Percentiles rank a stretch among this genome's conserved stretches.
Evolutionary conservation across 768 basidiomycete species (phyloP).

Genomic region (Leccinum uliginosum): DNA sequence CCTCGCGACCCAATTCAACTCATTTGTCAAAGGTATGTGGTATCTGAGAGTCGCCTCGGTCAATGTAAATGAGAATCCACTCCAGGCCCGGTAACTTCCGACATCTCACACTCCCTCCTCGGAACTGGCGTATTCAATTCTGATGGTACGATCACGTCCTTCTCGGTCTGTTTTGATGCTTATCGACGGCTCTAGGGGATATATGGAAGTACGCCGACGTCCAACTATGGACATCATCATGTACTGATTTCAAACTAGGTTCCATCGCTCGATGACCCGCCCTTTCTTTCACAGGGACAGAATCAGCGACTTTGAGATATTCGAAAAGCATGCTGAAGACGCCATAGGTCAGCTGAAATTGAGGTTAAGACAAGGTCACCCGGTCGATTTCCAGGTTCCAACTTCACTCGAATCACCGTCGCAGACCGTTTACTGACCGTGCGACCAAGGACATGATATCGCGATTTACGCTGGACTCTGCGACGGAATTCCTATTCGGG

Average conservation of each 20-base stretch:
- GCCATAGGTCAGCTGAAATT: conserved; percentile 41
- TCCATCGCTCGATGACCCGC: conserved; percentile 56
- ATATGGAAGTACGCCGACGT: conserved; percentile 49
- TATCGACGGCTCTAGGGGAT: conserved; percentile 34
- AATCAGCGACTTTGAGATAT: conserved; percentile 52
- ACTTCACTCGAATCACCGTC: not conserved
- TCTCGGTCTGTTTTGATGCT: not conserved
- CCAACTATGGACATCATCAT: not conserved
- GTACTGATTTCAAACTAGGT: conserved; percentile 29
- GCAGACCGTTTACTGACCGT: not conserved
- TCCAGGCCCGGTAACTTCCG: conserved; percentile 15
- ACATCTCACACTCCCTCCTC: conserved; percentile 32
- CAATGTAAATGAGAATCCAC: conserved; percentile 18
- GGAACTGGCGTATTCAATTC: conserved; percentile 60
- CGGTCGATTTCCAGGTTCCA: conserved; percentile 55
- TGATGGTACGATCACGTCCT: conserved; percentile 35
- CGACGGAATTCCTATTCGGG: conserved; percentile 55
- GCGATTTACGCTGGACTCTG: conserved; percentile 58
- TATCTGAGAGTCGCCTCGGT: conserved; percentile 7
- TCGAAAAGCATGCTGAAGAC: conserved; percentile 46
- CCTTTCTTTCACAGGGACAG: conserved; percentile 57
- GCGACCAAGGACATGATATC: conserved; percentile 43
- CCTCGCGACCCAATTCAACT: conserved; percentile 42
- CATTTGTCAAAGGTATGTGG: conserved; percentile 37
- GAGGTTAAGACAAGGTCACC: conserved; percentile 41